phyloP scores from a whole-genome alignment of 1,139 yeast genomes.

The Arxiozyma slooffiae region DNA sequence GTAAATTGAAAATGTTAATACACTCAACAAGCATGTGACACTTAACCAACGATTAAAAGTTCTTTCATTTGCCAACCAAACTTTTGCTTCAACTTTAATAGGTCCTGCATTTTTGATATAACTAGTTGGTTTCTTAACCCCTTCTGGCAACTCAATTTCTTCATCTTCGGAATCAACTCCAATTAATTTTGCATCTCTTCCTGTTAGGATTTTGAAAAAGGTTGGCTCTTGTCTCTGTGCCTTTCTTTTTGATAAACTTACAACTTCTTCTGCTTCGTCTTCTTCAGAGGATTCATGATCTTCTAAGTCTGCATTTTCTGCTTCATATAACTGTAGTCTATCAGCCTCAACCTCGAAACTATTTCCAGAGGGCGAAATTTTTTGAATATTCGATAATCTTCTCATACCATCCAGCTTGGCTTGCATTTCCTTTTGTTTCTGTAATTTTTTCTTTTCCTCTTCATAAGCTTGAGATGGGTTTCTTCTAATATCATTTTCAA shows the following conservation, averaged over 20 bases:
- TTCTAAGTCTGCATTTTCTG: constrained; percentile 33
- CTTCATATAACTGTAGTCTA: neutral
- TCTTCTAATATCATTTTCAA: constrained; percentile 69
- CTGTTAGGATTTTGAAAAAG: constrained; percentile 26
- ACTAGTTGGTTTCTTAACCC: constrained; percentile 71
- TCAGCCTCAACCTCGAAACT: neutral
- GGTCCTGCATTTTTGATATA: constrained; percentile 86
- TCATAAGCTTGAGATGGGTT: constrained; percentile 69
- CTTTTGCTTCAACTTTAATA: constrained; percentile 89
- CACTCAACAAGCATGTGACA: constrained; percentile 79
- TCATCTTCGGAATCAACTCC: constrained; percentile 83
- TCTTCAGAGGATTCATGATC: constrained; percentile 39
- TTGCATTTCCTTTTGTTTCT: constrained; percentile 41
- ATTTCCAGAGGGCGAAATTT: constrained; percentile 2
- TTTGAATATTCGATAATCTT: constrained; percentile 23
- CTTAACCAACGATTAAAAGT: constrained; percentile 94
- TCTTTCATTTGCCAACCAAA: constrained; percentile 96
- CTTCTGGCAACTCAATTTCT: constrained; percentile 78
- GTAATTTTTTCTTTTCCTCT: constrained; percentile 39
- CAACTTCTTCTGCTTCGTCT: constrained; percentile 17
- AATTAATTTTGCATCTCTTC: constrained; percentile 31
- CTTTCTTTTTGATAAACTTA: constrained; percentile 8
- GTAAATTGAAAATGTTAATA: constrained; percentile 76
- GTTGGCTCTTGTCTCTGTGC: constrained; percentile 16
- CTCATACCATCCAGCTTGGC: constrained; percentile 36